Percentiles rank a stretch among this genome's conserved stretches.
Conservation (phyloP, 257 asterid species). For the Nicotiana paniculata region DNA sequence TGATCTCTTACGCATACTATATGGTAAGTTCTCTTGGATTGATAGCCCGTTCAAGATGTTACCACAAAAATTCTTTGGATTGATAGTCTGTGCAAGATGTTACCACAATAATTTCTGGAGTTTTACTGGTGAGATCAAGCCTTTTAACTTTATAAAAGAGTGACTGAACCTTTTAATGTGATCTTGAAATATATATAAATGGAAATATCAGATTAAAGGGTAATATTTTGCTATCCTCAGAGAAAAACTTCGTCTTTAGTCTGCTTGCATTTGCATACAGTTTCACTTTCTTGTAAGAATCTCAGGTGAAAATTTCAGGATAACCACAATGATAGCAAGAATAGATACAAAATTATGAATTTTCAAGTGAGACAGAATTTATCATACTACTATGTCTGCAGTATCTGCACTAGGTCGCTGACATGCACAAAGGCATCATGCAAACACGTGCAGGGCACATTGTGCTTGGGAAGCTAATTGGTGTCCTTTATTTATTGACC, state of each 20-base stretch:
- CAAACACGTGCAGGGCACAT: background rate
- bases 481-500: background rate
- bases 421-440: background rate
- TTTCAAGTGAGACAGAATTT: background rate
- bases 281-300: background rate
- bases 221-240: background rate
- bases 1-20: slow-evolving; percentile 36
- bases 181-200: background rate
- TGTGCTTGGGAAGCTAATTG: background rate
- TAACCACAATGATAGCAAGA: background rate
- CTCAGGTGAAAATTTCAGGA: background rate
- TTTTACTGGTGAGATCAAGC: background rate
- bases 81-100: no score
- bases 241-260: background rate
- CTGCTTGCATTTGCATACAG: background rate
- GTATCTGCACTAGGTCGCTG: background rate
- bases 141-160: background rate
- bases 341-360: background rate
- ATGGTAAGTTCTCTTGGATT: slow-evolving; percentile 25
- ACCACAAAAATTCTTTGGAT: no score
- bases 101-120: background rate
- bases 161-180: background rate
- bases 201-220: background rate
- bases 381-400: background rate
- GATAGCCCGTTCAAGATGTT: no score